Percentiles rank a stretch among this genome's conserved stretches.
Conservation (phyloP, 2,329 filamentous ascomycete genomes). For the Cytospora paraplurivora region DNA sequence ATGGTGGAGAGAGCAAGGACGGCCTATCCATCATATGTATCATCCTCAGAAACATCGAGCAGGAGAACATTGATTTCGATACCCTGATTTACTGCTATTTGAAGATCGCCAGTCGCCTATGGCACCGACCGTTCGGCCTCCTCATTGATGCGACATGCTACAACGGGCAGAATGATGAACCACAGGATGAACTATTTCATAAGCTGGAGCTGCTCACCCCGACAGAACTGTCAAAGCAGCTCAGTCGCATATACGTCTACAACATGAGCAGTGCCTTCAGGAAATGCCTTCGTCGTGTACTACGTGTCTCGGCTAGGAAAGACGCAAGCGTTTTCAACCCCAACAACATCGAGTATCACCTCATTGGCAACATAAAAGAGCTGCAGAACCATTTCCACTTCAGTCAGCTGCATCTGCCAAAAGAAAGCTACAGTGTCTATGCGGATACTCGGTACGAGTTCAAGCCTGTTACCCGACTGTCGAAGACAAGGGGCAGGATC, state of each 20-base stretch:
- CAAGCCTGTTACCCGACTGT: conserved; percentile 65
- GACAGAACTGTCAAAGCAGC: conserved; percentile 59
- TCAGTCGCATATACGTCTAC: conserved; percentile 67
- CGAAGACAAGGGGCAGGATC: conserved; percentile 70
- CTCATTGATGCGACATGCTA: conserved; percentile 72
- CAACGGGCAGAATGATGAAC: conserved; percentile 62
- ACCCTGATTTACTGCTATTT: conserved; percentile 68
- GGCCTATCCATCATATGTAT: conserved; percentile 69
- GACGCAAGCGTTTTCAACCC: conserved; percentile 64
- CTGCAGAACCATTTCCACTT: conserved; percentile 68
- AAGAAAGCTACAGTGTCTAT: conserved; percentile 70
- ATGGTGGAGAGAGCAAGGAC: conserved; percentile 72
- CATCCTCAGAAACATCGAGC: conserved; percentile 68
- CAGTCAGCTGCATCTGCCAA: conserved; percentile 66
- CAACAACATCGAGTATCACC: conserved; percentile 65
- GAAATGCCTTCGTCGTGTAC: conserved; percentile 66
- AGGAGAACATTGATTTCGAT: conserved; percentile 66
- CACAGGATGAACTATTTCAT: conserved; percentile 65
- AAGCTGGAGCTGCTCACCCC: conserved; percentile 65
- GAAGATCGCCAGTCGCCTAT: conserved; percentile 71
- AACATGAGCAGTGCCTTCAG: conserved; percentile 73
- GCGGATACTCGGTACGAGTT: conserved; percentile 67
- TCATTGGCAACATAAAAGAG: conserved; percentile 67
- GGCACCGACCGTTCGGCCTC: conserved; percentile 69
- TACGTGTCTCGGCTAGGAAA: conserved; percentile 63